Percentiles rank a stretch among this genome's conserved stretches.
These are phyloP conservation scores for Xylaria hypoxylon DNA, from an alignment of 2,329 filamentous ascomycete species.

Conservation along the genomic window DNA sequence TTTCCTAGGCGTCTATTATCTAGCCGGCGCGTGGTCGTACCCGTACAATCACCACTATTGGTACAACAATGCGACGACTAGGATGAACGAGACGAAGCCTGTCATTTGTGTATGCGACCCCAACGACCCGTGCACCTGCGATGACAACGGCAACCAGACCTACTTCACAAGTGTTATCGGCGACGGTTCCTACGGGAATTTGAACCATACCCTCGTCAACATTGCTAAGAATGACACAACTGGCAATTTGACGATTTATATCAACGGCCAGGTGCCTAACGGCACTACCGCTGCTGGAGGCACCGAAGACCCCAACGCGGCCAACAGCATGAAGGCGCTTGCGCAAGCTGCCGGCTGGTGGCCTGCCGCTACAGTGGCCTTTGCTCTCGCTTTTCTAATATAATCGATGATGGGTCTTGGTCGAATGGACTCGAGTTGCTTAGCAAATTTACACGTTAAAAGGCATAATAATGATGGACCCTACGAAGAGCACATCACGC, in stretches of 20 bases:
- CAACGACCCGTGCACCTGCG: constrained; percentile 64
- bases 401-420: constrained; percentile 43
- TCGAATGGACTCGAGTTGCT: neutral
- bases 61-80: constrained; percentile 63
- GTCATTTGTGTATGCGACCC: constrained; percentile 71
- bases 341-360: constrained; percentile 60
- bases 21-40: constrained; percentile 65
- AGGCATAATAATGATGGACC: neutral
- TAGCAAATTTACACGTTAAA: constrained; percentile 5
- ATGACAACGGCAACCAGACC: constrained; percentile 72
- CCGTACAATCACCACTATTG: constrained; percentile 62
- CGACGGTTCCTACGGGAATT: constrained; percentile 67
- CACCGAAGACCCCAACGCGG: constrained; percentile 54
- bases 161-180: constrained; percentile 74
- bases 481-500: neutral
- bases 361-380: constrained; percentile 60
- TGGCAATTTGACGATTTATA: constrained; percentile 66
- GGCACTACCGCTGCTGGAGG: constrained; percentile 68
- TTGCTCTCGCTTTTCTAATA: constrained; percentile 58
- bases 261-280: constrained; percentile 82
- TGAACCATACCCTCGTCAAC: constrained; percentile 72
- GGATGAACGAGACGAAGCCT: constrained; percentile 68
- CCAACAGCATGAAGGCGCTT: constrained; percentile 51
- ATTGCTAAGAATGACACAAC: constrained; percentile 74
- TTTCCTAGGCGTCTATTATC: constrained; percentile 69